phyloP scores from a whole-genome alignment of 106 monocot species.

The Dioscorea zingiberensis region DNA sequence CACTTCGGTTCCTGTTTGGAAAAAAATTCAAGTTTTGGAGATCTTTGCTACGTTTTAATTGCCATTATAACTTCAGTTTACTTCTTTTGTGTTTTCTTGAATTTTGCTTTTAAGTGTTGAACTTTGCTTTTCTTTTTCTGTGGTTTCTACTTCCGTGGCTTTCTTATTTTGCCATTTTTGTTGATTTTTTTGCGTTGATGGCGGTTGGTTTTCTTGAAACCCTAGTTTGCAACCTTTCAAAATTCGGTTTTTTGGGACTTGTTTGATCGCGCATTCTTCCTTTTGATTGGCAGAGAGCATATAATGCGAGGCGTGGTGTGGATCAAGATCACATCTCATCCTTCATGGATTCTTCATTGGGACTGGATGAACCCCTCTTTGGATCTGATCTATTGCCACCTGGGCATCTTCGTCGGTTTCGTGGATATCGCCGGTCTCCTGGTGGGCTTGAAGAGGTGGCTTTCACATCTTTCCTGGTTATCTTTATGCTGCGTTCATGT shows the following conservation, averaged over 20 bases:
- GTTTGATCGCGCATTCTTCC: no score
- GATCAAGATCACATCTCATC: constrained; percentile 39
- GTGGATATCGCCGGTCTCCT: constrained; percentile 44
- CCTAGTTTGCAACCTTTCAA: no score
- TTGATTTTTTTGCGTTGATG: no score
- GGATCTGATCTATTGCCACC: constrained; percentile 34
- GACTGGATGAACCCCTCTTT: constrained; percentile 23
- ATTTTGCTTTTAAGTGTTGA: no score
- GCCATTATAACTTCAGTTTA: no score
- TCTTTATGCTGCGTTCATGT: neutral
- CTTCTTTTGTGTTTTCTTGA: no score
- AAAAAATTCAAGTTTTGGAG: neutral
- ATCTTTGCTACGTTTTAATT: neutral
- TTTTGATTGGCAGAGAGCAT: constrained; percentile 25
- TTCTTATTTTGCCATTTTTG: no score
- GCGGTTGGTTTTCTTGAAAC: no score
- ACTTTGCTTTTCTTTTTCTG: no score
- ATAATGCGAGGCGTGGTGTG: constrained; percentile 21
- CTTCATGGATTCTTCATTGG: constrained; percentile 33
- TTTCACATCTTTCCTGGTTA: neutral
- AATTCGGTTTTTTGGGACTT: no score
- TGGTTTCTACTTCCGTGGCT: no score
- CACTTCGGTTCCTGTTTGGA: neutral
- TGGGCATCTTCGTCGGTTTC: constrained; percentile 24
- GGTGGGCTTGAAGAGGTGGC: constrained; percentile 56